Evolutionary conservation across 1,139 yeast genomes (phyloP), one percentile per base, ranked within the genome.

Genomic region (Taiozyma sp.): DNA sequence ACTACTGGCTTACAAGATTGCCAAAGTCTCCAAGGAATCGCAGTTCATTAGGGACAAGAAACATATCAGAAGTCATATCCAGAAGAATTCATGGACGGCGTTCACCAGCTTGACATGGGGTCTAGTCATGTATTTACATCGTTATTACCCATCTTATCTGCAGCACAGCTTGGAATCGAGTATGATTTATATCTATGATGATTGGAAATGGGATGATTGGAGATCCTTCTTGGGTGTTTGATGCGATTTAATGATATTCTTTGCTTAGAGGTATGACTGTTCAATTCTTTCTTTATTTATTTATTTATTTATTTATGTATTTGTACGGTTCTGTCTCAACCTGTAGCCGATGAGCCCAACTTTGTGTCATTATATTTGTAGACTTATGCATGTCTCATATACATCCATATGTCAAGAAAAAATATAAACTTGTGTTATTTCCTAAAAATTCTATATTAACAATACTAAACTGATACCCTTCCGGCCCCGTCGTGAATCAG

Each of bases 61-160:
- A 68, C 54, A 65, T 63, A 24, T 60, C 60, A 47, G 65, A 59
- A 47, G 75, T 69, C 61, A 71, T 67, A 59, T 68, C 57, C 63
- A 74, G 68, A 57, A 67, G 69, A 54, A 70, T n/a, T 71, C 84
- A 5, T 87, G 92, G 92, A 75, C 81, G 46, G 67, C 78, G 50
- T 81, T 84, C 64, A 86, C 92, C 1, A 80, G 86, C n/a, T 55
- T 82, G 8, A 75, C 84, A 10, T 87, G 96, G 96, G 95, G 84
- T 0, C 66, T 80, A 48, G 89, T 87, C 47, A 86, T 87, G 93
- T 75, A 79, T 60, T 73, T 87, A 50, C 87, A 84, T 67, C 79
- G 84, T 55, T 72, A 73, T 55, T 85, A 86, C 56, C 86, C 87
- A 8, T 76, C 76, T 48, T 78, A 79, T 60, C 72, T 87, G 51